These are phyloP conservation scores for Penicillium polonicum DNA, from an alignment of 2,329 filamentous ascomycete genomes.

Conservation along the genomic window DNA sequence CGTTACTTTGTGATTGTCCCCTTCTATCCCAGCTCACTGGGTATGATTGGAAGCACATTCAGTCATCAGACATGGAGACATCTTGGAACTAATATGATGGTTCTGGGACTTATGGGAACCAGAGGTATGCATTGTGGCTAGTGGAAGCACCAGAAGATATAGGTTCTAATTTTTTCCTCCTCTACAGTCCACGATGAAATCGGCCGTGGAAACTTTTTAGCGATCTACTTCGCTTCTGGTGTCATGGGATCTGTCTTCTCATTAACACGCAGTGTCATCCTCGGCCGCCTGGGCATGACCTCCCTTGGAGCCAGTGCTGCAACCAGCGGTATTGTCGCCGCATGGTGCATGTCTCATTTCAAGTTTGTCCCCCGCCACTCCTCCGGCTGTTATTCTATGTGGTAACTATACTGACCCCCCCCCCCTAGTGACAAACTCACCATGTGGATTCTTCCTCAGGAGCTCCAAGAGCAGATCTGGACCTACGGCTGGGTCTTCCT, in stretches of 20 bases:
- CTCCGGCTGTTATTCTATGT: background rate
- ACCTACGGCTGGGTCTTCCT: slow-evolving; percentile 44
- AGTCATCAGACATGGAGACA: slow-evolving; percentile 57
- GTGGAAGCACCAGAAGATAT: background rate
- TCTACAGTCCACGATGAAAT: slow-evolving; percentile 41
- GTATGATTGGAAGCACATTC: slow-evolving; percentile 56
- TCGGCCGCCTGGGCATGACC: slow-evolving; percentile 45
- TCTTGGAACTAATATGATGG: slow-evolving; percentile 54
- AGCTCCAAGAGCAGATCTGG: slow-evolving; percentile 42
- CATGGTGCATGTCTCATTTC: slow-evolving; percentile 50
- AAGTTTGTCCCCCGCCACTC: slow-evolving; percentile 35
- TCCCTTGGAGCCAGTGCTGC: slow-evolving; percentile 54
- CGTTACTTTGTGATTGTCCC: slow-evolving; percentile 56
- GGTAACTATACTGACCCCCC: slow-evolving; percentile 1
- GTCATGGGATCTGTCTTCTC: slow-evolving; percentile 49
- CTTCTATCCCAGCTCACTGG: slow-evolving; percentile 53
- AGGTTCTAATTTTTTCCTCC: background rate
- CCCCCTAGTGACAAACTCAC: slow-evolving; percentile 41
- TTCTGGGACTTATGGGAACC: slow-evolving; percentile 56
- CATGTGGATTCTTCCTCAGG: slow-evolving; percentile 42
- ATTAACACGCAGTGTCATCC: slow-evolving; percentile 46
- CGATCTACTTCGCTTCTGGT: slow-evolving; percentile 52
- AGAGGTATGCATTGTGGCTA: slow-evolving; percentile 35
- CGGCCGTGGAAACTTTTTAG: slow-evolving; percentile 56
- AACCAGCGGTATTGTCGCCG: slow-evolving; percentile 50